Evolutionary conservation across 2,329 filamentous ascomycete species (phyloP).

Genomic region (Mycosphaerella arachidis): DNA sequence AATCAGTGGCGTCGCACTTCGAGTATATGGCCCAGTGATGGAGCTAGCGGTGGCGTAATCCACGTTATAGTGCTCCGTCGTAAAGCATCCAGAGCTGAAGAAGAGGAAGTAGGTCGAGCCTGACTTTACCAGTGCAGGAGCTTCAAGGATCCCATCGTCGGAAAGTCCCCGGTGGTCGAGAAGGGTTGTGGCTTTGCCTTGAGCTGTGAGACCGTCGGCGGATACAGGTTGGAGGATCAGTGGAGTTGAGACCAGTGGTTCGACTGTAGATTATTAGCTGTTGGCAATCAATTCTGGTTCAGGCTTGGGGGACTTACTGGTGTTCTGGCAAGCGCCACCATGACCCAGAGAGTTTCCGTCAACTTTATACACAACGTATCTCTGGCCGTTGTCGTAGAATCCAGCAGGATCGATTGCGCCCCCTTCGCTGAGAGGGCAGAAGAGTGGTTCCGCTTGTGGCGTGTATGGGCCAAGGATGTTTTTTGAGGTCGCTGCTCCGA

Average conservation of each 20-base stretch:
- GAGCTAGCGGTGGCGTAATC: constrained; percentile 31
- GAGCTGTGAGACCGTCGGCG: constrained; percentile 29
- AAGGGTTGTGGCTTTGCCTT: constrained; percentile 24
- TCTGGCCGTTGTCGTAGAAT: constrained; percentile 30
- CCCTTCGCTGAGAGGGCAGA: constrained; percentile 28
- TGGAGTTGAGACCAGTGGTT: constrained; percentile 30
- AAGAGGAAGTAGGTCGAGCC: constrained; percentile 34
- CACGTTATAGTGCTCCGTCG: constrained; percentile 30
- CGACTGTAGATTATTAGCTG: constrained; percentile 16
- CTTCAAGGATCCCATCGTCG: constrained; percentile 33
- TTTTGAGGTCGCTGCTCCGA: constrained; percentile 31
- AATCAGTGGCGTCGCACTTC: constrained; percentile 26
- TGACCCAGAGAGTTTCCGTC: constrained; percentile 34
- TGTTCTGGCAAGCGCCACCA: constrained; percentile 32
- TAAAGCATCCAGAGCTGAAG: constrained; percentile 35
- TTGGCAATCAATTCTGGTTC: background rate
- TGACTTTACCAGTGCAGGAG: constrained; percentile 28
- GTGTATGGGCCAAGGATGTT: constrained; percentile 29
- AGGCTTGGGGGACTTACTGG: constrained; percentile 12
- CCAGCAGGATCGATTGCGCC: constrained; percentile 34
- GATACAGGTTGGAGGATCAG: constrained; percentile 31
- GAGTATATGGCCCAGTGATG: constrained; percentile 32
- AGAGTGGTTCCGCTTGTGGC: constrained; percentile 26
- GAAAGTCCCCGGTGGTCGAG: constrained; percentile 28
- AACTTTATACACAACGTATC: constrained; percentile 35